Evolutionary conservation across 2,329 filamentous ascomycete species (phyloP).

Genomic region (Phaeophleospora eucalypticola): DNA sequence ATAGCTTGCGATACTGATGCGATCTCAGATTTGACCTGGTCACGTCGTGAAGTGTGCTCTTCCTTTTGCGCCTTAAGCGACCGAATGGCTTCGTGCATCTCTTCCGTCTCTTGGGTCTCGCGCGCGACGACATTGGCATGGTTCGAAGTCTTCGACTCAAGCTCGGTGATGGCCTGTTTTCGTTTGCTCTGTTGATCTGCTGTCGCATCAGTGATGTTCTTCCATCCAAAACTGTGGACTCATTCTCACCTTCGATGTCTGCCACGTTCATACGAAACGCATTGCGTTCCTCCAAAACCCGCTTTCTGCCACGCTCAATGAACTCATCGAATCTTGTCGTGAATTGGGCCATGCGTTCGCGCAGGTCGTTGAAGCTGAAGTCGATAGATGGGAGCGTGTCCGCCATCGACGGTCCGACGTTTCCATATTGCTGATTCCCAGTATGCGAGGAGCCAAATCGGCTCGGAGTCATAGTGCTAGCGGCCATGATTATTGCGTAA

Average conservation of each 20-base stretch:
- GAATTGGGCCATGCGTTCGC: constrained; percentile 91
- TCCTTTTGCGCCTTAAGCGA: constrained; percentile 54
- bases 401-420: constrained; percentile 60
- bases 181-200: constrained; percentile 88
- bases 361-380: constrained; percentile 93
- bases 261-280: constrained; percentile 87
- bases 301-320: constrained; percentile 84
- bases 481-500: constrained; percentile 28
- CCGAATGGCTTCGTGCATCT: constrained; percentile 59
- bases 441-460: constrained; percentile 68
- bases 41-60: constrained; percentile 51
- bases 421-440: constrained; percentile 54
- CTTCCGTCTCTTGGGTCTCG: constrained; percentile 67
- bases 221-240: neutral
- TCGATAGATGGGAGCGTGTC: constrained; percentile 83
- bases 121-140: constrained; percentile 72
- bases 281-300: constrained; percentile 87
- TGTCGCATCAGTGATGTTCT: constrained; percentile 11
- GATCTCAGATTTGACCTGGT: constrained; percentile 55
- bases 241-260: constrained; percentile 72
- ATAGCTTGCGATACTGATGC: constrained; percentile 66
- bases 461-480: constrained; percentile 41
- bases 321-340: constrained; percentile 87
- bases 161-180: constrained; percentile 80
- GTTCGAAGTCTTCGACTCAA: constrained; percentile 64